A percentile compares a stretch with the other conserved stretches of the same genome.
These are phyloP conservation scores for Beauveria australis DNA, from an alignment of 2,329 filamentous ascomycete genomes.

Conservation along the genomic window DNA sequence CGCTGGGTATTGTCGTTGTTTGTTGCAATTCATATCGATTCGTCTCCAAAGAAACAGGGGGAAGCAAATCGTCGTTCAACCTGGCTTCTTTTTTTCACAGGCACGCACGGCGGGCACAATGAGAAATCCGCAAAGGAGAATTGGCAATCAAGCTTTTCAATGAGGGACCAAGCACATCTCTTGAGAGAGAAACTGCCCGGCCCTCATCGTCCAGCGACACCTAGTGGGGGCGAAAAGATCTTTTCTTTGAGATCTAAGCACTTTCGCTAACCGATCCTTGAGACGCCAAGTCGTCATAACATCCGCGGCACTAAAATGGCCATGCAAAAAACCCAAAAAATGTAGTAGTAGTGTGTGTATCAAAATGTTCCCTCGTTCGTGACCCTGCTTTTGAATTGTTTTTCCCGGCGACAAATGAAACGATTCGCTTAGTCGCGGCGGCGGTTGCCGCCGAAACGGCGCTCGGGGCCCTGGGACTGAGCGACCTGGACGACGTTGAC, in stretches of 20 bases:
- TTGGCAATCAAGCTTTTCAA: slow-evolving; percentile 77
- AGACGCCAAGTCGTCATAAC: slow-evolving; percentile 43
- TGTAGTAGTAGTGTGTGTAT: slow-evolving; percentile 11
- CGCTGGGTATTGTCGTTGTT: background rate
- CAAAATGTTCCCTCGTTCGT: slow-evolving; percentile 2
- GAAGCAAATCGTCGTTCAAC: background rate
- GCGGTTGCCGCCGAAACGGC: slow-evolving; percentile 67
- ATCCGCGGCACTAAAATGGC: slow-evolving; percentile 19
- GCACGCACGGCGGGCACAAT: slow-evolving; percentile 20
- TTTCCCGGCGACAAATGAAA: slow-evolving; percentile 8
- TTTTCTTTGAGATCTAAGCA: slow-evolving; percentile 50
- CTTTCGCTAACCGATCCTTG: slow-evolving; percentile 46
- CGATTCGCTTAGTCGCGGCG: slow-evolving; percentile 34
- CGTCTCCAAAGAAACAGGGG: background rate
- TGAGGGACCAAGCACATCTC: slow-evolving; percentile 44
- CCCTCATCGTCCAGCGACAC: slow-evolving; percentile 68
- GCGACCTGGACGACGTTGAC: slow-evolving; percentile 90
- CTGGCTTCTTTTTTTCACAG: background rate
- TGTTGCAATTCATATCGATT: background rate
- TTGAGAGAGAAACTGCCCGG: slow-evolving; percentile 13
- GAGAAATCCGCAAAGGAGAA: slow-evolving; percentile 20
- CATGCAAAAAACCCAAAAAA: slow-evolving; percentile 15
- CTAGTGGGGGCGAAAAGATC: slow-evolving; percentile 57
- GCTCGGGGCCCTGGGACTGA: slow-evolving; percentile 80
- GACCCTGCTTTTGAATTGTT: slow-evolving; percentile 2